phyloP scores from a whole-genome alignment of 2,329 filamentous ascomycete genomes.

The Penicillium sclerotigenum region DNA sequence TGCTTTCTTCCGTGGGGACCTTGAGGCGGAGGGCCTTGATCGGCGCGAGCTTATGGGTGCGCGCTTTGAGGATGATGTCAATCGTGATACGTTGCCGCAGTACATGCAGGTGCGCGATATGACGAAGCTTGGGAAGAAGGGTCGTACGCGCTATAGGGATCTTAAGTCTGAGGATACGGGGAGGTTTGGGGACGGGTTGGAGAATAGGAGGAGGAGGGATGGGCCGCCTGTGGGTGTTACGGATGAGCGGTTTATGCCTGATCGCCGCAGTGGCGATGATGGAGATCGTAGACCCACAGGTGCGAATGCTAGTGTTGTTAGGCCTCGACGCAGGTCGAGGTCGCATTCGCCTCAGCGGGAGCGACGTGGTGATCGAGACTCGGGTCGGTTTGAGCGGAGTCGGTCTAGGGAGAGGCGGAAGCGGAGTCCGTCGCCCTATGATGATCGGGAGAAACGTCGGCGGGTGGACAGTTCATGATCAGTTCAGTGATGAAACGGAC shows the following conservation, averaged over 20 bases:
- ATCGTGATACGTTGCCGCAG: conserved; percentile 80
- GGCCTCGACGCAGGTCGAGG: conserved; percentile 35
- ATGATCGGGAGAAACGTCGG: conserved; percentile 43
- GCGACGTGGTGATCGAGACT: conserved; percentile 38
- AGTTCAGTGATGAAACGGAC: background rate
- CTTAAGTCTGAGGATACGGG: conserved; percentile 88
- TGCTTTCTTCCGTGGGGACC: conserved; percentile 87
- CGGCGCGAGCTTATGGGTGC: conserved; percentile 83
- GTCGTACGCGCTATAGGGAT: conserved; percentile 84
- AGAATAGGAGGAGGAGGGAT: conserved; percentile 29
- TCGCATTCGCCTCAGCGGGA: conserved; percentile 51
- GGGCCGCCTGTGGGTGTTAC: conserved; percentile 38
- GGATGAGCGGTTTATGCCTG: conserved; percentile 49
- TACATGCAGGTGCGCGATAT: conserved; percentile 91
- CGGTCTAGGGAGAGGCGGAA: conserved; percentile 46
- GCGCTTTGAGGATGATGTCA: conserved; percentile 78
- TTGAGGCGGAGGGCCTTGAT: conserved; percentile 70
- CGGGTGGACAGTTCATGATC: conserved; percentile 31
- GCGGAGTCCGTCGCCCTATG: conserved; percentile 43
- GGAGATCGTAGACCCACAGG: conserved; percentile 40
- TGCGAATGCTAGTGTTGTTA: conserved; percentile 46
- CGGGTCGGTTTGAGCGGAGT: conserved; percentile 42
- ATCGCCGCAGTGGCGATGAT: conserved; percentile 36
- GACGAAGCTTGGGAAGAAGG: conserved; percentile 90
- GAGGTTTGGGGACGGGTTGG: conserved; percentile 59